Conservation (phyloP, 2,329 filamentous ascomycete genomes). For the Stylonectria norvegica region DNA sequence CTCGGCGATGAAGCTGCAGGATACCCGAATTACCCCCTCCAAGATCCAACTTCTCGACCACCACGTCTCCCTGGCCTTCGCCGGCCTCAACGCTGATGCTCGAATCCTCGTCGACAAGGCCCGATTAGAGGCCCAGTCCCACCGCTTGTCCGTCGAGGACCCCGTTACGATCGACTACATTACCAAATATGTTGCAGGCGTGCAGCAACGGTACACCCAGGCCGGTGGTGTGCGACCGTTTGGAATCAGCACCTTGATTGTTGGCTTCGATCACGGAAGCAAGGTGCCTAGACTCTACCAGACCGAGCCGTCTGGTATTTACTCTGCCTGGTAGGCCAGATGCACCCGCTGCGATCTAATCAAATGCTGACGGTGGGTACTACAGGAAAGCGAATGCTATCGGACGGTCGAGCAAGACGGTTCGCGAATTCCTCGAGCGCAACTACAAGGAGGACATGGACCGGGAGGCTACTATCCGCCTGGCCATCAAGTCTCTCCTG, state of each 20-base stretch:
- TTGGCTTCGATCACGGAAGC: conserved; percentile 96
- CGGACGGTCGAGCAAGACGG: conserved; percentile 96
- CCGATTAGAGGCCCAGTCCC: conserved; percentile 92
- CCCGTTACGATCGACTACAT: conserved; percentile 98
- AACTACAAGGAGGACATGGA: conserved; percentile 99
- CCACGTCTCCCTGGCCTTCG: conserved; percentile 95
- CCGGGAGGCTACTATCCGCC: conserved; percentile 88
- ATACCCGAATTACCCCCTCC: conserved; percentile 97
- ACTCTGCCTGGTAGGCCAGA: conserved; percentile 82
- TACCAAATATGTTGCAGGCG: conserved; percentile 95
- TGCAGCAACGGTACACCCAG: conserved; percentile 98
- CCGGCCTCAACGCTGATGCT: conserved; percentile 95
- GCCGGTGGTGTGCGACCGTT: conserved; percentile 98
- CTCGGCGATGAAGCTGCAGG: conserved; percentile 98
- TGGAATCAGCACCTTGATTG: conserved; percentile 94
- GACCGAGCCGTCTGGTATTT: conserved; percentile 99
- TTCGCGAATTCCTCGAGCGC: conserved; percentile 95
- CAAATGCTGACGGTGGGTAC: conserved; percentile 13
- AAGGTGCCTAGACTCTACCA: conserved; percentile 88
- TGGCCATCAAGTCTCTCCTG: conserved; percentile 95
- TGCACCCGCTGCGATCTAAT: too few relatives aligned
- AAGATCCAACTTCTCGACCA: conserved; percentile 96
- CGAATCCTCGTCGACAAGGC: conserved; percentile 98
- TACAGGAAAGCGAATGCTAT: conserved; percentile 99
- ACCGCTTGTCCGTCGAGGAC: conserved; percentile 95